Conservation (phyloP, 108 stramenopile genomes). For the Stephanodiscus triporus region DNA sequence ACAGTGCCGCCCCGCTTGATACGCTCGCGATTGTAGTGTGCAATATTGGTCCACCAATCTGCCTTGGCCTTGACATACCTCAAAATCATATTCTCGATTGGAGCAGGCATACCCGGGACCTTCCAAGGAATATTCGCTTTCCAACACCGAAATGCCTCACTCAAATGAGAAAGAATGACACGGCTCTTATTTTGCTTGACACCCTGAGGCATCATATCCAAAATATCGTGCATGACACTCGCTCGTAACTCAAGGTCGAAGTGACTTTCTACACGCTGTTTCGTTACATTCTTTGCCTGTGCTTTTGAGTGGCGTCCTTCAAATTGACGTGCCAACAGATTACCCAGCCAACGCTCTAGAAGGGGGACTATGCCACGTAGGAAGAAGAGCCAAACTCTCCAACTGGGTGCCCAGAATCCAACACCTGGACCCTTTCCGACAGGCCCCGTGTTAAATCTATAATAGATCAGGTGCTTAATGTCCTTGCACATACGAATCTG, state of each 20-base stretch:
- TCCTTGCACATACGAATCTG: constrained; percentile 99
- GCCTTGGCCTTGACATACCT: constrained; percentile 99
- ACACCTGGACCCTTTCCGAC: constrained; percentile 99
- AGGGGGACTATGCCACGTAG: constrained; percentile 96
- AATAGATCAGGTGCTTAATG: constrained; percentile 99
- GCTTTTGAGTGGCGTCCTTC: constrained; percentile 97
- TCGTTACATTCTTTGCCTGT: constrained; percentile 98
- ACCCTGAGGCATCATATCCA: constrained; percentile 99
- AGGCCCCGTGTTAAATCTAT: constrained; percentile 99
- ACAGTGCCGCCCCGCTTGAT: constrained; percentile 99
- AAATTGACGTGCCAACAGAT: constrained; percentile 98
- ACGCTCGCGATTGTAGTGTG: constrained; percentile 99
- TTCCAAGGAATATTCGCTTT: constrained; percentile 99
- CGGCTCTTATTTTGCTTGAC: constrained; percentile 98
- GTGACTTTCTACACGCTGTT: constrained; percentile 99
- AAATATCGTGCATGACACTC: constrained; percentile 99
- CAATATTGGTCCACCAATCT: constrained; percentile 99
- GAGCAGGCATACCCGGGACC: constrained; percentile 99
- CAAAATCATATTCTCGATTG: constrained; percentile 99
- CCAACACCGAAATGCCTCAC: constrained; percentile 99
- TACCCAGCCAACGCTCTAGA: constrained; percentile 98
- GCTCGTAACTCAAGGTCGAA: constrained; percentile 99
- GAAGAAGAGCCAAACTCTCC: constrained; percentile 99
- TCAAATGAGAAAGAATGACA: constrained; percentile 96
- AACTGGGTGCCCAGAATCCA: constrained; percentile 99